Conservation (phyloP, 2,329 filamentous ascomycete genomes). For the Fusarium newnesense region DNA sequence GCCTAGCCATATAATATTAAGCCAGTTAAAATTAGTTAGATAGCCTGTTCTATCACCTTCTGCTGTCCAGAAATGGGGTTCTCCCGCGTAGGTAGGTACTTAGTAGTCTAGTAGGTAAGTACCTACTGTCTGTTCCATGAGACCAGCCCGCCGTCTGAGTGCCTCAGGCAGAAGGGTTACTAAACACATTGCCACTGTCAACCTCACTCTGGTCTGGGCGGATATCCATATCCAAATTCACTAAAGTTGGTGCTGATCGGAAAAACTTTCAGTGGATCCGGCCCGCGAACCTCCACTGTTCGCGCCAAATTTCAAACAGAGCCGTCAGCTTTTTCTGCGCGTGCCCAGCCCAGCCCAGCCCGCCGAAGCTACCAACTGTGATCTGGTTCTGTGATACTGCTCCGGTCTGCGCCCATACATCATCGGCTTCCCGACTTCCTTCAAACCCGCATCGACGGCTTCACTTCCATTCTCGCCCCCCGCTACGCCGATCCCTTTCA, state of each 20-base stretch:
- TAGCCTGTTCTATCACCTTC: too few species aligned
- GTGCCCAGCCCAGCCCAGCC: conserved; percentile 44
- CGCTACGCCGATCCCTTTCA: conserved; percentile 31
- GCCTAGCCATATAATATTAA: too few species aligned
- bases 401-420: conserved; percentile 45
- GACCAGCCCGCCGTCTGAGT: conserved; percentile 11
- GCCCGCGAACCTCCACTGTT: conserved; percentile 28
- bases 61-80: too few species aligned
- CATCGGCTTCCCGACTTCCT: conserved; percentile 45
- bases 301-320: conserved; percentile 46
- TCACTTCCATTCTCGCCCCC: conserved; percentile 40
- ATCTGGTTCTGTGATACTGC: conserved; percentile 32
- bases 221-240: conserved; percentile 3
- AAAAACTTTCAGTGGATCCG: conserved; percentile 46
- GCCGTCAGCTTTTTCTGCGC: conserved; percentile 50
- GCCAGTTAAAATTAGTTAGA: too few species aligned
- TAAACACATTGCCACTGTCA: conserved; percentile 2
- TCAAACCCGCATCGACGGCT: conserved; percentile 42
- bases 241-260: conserved; percentile 32
- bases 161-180: conserved; percentile 24
- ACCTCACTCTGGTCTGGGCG: not conserved
- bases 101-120: too few species aligned
- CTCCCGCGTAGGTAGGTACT: too few species aligned
- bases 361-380: conserved; percentile 43
- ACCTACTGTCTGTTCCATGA: not conserved